phyloP scores from a whole-genome alignment of 2,329 filamentous ascomycete genomes.

The Fusarium sp. region DNA sequence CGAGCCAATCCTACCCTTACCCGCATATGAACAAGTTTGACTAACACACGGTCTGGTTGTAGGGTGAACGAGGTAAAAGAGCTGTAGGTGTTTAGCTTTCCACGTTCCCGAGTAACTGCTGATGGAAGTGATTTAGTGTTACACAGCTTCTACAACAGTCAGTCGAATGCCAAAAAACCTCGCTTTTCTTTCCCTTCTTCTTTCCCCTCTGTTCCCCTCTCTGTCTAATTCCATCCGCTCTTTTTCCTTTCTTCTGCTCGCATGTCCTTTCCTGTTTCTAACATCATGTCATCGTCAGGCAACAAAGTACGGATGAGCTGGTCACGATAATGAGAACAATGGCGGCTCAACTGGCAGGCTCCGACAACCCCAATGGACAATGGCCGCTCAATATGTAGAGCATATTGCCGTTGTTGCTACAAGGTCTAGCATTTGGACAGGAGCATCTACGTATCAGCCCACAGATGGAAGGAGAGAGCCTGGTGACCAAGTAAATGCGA shows the following conservation, averaged over 20 bases:
- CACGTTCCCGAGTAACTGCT: background rate
- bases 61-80: background rate
- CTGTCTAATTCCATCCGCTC: background rate
- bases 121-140: background rate
- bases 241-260: background rate
- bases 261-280: background rate
- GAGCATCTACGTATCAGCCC: too few relatives aligned
- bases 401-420: background rate
- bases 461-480: too few relatives aligned
- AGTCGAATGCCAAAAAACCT: background rate
- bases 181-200: background rate
- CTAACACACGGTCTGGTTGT: too few relatives aligned
- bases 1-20: background rate
- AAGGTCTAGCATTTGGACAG: background rate
- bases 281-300: background rate
- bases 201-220: too few relatives aligned
- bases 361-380: background rate
- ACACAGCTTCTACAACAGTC: background rate
- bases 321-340: background rate
- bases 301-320: background rate
- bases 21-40: too few relatives aligned
- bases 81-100: background rate
- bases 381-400: background rate
- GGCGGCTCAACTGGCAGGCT: background rate
- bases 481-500: too few relatives aligned